Percentiles rank a stretch among this genome's conserved stretches.
Evolutionary conservation across 768 basidiomycete genomes (phyloP).

Genomic region (Cytidiella melzeri): DNA sequence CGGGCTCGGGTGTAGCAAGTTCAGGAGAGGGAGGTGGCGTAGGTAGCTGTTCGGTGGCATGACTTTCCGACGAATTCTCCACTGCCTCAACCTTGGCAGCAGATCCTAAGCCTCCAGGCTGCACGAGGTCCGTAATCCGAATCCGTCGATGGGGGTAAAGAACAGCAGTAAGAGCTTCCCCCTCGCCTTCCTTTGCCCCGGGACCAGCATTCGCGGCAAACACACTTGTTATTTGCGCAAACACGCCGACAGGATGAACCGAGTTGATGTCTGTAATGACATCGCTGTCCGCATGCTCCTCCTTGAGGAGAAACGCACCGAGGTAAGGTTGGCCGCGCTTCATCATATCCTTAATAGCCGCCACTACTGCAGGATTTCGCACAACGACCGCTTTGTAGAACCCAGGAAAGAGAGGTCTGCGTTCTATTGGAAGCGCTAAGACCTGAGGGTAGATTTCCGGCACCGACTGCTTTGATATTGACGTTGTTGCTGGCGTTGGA

Average conservation of each 20-base stretch:
- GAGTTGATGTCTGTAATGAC: conserved; percentile 83
- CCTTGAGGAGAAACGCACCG: conserved; percentile 94
- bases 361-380: conserved; percentile 83
- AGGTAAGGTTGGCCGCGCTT: conserved; percentile 95
- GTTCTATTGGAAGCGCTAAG: conserved; percentile 90
- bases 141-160: conserved; percentile 91
- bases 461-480: conserved; percentile 80
- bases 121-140: conserved; percentile 80
- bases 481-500: conserved; percentile 35
- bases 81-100: conserved; percentile 30
- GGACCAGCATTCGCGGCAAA: conserved; percentile 56
- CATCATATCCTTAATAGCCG: conserved; percentile 95
- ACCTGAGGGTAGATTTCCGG: conserved; percentile 92
- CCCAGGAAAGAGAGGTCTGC: conserved; percentile 92
- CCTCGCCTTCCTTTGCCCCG: conserved; percentile 65
- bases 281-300: conserved; percentile 88
- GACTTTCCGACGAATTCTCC: conserved; percentile 15
- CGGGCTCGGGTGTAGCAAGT: conserved; percentile 3
- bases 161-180: conserved; percentile 91
- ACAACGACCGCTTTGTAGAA: conserved; percentile 98
- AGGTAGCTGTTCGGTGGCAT: conserved; percentile 30
- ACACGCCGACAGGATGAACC: conserved; percentile 91
- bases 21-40: conserved; percentile 27
- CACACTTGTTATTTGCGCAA: conserved; percentile 94
- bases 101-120: conserved; percentile 41